Evolutionary conservation across 2,329 filamentous ascomycete species (phyloP), one percentile per base, ranked within the genome.

Genomic region (Nigrograna mackinnonii): DNA sequence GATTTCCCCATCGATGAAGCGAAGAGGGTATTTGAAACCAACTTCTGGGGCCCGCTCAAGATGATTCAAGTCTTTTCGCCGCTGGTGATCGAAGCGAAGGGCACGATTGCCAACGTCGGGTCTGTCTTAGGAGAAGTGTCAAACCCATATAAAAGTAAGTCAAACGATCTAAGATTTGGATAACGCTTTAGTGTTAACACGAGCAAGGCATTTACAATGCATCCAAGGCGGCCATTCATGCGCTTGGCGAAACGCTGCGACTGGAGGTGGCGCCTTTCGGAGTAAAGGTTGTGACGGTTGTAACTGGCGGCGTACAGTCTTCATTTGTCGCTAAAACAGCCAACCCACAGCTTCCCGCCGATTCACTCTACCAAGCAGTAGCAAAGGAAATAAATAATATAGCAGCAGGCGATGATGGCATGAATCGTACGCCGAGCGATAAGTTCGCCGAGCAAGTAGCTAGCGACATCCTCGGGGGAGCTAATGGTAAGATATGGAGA

Each of bases 1-100:
- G 77, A 81, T 37, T 66, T 75, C 19, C 69, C 78, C 16, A 45
- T 58, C 6, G 49, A 41, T 2, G 21, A 49, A 14, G 52, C 35
- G 6, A 50, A 45, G 22, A 31, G 36, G 9, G 9, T 49, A 2
- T 57, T 54, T 22, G 50, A 58, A 11, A 54, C 70, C 13, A 77
- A 78, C 46, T 54, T 73, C 17, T 75, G 66, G 61, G 65, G 65
- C 2, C 28, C 59, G 1, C 33, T 76, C 4, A 45, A 52, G 6
- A 57, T 71, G 6, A 64, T 64, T 2, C 67, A 76, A 26, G 62
- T 62, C 0, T 76, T 76, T 44, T 30, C 48, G 6, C 53, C 41
- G 3, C 43, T 64, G 16, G 34, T 50, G 26, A 26, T 58, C 6
- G 33, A 22, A n/a, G 42, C 48, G 2, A 40, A 35, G 26, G 53